Evolutionary conservation across 2,329 filamentous ascomycete species (phyloP).

Genomic region (Orbilia quercus): DNA sequence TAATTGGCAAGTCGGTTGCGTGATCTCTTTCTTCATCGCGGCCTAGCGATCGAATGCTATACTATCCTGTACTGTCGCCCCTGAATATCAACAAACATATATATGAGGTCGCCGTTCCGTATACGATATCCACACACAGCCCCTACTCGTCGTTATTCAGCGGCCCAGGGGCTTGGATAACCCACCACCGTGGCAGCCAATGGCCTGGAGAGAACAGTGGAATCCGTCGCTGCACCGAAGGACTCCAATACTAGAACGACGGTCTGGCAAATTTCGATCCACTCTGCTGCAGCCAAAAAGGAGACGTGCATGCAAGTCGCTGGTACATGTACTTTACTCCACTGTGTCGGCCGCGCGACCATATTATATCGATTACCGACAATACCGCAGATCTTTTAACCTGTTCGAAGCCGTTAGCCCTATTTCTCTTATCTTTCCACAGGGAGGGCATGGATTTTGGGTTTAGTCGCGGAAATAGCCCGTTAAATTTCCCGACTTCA

Average conservation of each 20-base stretch:
- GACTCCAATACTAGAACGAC: slow-evolving; percentile 32
- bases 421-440: slow-evolving; percentile 33
- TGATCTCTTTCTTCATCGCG: slow-evolving; percentile 29
- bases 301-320: slow-evolving; percentile 47
- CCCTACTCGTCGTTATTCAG: slow-evolving; percentile 35
- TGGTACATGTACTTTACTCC: slow-evolving; percentile 3
- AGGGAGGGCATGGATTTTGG: slow-evolving; percentile 3
- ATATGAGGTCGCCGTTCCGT: slow-evolving; percentile 43
- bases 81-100: slow-evolving; percentile 29
- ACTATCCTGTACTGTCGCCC: no score
- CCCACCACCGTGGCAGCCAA: slow-evolving; percentile 45
- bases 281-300: slow-evolving; percentile 37
- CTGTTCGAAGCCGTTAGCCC: slow-evolving; percentile 17
- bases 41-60: slow-evolving; percentile 15
- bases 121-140: slow-evolving; percentile 9
- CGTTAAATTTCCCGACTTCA: slow-evolving; percentile 45
- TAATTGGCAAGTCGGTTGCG: slow-evolving; percentile 14
- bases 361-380: slow-evolving; percentile 56
- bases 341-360: slow-evolving; percentile 43
- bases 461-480: slow-evolving; percentile 39
- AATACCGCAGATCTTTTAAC: slow-evolving; percentile 46
- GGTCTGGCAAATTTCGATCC: slow-evolving; percentile 37
- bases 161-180: slow-evolving; percentile 51
- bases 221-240: slow-evolving; percentile 47
- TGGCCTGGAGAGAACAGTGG: slow-evolving; percentile 13